Percentiles rank a stretch among this genome's conserved stretches.
phyloP scores from a whole-genome alignment of 2,329 filamentous ascomycete genomes.

The Rhexocercosporidium sp. region DNA sequence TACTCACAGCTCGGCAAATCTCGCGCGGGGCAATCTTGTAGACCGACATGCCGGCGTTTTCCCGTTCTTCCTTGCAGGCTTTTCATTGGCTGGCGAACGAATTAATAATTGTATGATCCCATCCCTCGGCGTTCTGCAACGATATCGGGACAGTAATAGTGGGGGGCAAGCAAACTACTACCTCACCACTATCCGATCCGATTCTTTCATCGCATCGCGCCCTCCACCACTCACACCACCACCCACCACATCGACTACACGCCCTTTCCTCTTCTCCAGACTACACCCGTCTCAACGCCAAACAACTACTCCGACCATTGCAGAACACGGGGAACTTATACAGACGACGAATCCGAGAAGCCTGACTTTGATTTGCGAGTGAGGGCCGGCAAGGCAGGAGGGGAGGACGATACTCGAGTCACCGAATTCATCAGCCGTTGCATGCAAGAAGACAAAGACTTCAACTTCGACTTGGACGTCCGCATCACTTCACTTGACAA shows the following conservation, averaged over 20 bases:
- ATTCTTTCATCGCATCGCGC: not conserved
- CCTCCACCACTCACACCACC: not conserved
- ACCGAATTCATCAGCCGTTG: slow-evolving; percentile 1
- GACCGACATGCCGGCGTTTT: too few relatives aligned
- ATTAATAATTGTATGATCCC: not conserved
- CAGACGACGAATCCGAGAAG: not conserved
- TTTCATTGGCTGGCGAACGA: not conserved
- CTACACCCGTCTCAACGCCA: not conserved
- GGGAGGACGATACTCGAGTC: not conserved
- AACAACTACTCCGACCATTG: not conserved
- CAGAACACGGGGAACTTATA: not conserved
- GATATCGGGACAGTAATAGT: not conserved
- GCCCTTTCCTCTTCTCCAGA: not conserved
- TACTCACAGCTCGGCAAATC: too few relatives aligned
- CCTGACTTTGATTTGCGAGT: not conserved
- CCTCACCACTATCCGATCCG: too few relatives aligned
- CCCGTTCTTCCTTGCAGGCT: not conserved
- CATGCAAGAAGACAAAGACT: slow-evolving; percentile 12
- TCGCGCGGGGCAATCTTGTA: too few relatives aligned
- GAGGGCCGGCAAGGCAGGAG: not conserved
- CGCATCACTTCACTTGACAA: not conserved
- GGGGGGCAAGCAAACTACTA: too few relatives aligned
- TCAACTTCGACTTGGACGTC: too few relatives aligned
- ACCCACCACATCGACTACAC: not conserved
- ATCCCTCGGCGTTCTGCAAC: too few relatives aligned